A percentile compares a stretch with the other conserved stretches of the same genome.
These are phyloP conservation scores for Phytophthora crassamura DNA, from an alignment of 352 stramenopile species.

Conservation along the genomic window DNA sequence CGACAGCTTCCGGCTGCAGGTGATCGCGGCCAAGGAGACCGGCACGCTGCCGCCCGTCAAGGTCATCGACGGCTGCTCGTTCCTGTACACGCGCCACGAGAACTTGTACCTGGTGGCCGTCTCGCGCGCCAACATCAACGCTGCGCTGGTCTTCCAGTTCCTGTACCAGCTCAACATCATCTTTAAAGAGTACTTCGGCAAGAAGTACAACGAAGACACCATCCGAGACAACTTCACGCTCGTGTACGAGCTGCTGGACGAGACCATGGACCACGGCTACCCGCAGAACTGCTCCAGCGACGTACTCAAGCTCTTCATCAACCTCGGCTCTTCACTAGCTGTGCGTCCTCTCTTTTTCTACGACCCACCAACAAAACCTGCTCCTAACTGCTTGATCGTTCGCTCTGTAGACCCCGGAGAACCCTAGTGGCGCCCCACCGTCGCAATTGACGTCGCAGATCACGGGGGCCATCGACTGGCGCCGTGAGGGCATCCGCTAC, in stretches of 20 bases:
- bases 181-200: conserved; percentile 97
- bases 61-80: conserved; percentile 97
- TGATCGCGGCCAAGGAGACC: conserved; percentile 97
- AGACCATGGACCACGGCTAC: conserved; percentile 99
- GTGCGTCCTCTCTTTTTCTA: conserved; percentile 28
- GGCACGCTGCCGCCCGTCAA: conserved; percentile 95
- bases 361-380: not conserved
- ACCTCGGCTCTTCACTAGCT: conserved; percentile 88
- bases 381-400: not conserved
- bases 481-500: conserved; percentile 97
- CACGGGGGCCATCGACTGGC: conserved; percentile 90
- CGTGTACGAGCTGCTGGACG: conserved; percentile 99
- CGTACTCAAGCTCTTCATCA: conserved; percentile 98
- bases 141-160: conserved; percentile 96
- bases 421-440: conserved; percentile 91
- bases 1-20: conserved; percentile 80
- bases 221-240: conserved; percentile 99
- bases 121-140: conserved; percentile 97
- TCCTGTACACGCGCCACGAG: conserved; percentile 97
- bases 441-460: conserved; percentile 86
- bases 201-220: conserved; percentile 97
- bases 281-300: conserved; percentile 98
- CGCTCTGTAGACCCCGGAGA: conserved; percentile 86
- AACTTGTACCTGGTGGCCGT: conserved; percentile 99
- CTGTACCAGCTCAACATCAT: conserved; percentile 97